Evolutionary conservation across 495 filamentous ascomycete species (phyloP).

Genomic region (Aspergillus sparsus): DNA sequence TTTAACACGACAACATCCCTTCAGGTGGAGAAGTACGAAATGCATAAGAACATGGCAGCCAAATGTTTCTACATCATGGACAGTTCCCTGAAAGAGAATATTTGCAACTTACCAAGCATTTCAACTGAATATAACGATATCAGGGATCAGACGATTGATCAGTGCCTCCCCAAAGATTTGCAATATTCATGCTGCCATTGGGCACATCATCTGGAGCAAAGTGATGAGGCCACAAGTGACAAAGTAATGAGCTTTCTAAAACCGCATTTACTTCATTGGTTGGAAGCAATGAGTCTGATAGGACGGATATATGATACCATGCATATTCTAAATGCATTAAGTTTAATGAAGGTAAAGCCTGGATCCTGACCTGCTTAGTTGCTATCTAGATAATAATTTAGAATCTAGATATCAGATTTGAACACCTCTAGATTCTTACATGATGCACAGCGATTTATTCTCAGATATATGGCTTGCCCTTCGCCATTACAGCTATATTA

Average conservation of each 20-base stretch:
- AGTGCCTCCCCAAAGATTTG: conserved; percentile 30
- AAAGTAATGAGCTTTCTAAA: conserved; percentile 1
- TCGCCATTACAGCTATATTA: conserved; percentile 20
- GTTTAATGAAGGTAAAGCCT: background rate
- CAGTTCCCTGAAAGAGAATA: conserved; percentile 33
- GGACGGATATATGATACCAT: background rate
- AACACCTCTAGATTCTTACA: conserved; percentile 30
- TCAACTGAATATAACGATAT: conserved; percentile 29
- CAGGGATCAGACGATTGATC: conserved; percentile 21
- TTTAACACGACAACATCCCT: conserved; percentile 22
- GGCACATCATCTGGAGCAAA: conserved; percentile 45
- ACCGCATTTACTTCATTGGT: conserved; percentile 35
- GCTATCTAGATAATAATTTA: background rate
- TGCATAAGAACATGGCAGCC: background rate
- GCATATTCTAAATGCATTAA: background rate
- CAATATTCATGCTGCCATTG: conserved; percentile 48
- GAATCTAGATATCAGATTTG: conserved; percentile 6
- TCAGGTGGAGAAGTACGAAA: conserved; percentile 27
- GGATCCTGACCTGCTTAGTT: background rate
- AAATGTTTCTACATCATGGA: conserved; percentile 26
- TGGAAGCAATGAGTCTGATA: conserved; percentile 32
- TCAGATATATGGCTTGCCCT: conserved; percentile 36
- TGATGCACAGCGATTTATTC: conserved; percentile 38
- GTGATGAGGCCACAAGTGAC: conserved; percentile 26
- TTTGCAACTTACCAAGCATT: conserved; percentile 33